Percentiles rank a stretch among this genome's conserved stretches.
Conservation (phyloP, 129 eudicot genomes). For the Daucus carota region DH1_v3.0 NC_030382.2:46610501-46611000, state of each 20-base stretch:
- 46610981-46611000: neutral
- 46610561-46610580: conserved; percentile 86
- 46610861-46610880: neutral
- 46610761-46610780: neutral
- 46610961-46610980: neutral
- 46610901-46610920: neutral
- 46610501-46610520: conserved; percentile 72
- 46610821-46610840: neutral
- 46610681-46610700: neutral
- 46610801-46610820: neutral
- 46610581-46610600: conserved; percentile 88
- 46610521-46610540: conserved; percentile 88
- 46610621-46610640: conserved; percentile 51
- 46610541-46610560: conserved; percentile 80
- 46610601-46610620: conserved; percentile 84
- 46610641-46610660: neutral
- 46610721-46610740: neutral
- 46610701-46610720: neutral
- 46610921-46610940: neutral
- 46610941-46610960: conserved; percentile 1
- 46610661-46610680: neutral
- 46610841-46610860: neutral
- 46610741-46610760: neutral
- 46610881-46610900: no score
- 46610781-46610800: neutral